Evolutionary conservation across 2,329 filamentous ascomycete genomes (phyloP), one percentile per base, ranked within the genome.

Genomic region (Alternaria triticimaculans): DNA sequence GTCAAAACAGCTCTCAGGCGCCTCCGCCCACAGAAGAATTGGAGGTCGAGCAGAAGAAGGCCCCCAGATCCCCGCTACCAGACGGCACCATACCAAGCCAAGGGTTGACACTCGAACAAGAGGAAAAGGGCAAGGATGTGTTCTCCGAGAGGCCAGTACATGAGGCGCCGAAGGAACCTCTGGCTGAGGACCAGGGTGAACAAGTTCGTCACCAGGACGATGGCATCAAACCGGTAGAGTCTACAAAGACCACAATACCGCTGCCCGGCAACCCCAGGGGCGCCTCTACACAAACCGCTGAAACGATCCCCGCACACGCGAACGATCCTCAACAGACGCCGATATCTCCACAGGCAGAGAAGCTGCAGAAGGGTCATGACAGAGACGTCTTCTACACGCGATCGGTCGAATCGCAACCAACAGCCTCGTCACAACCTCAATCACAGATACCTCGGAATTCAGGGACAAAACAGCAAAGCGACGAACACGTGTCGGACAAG

Each of bases 341-440:
- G 3, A 72, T 72, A 6, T 67, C 70, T 30, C 65, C 68, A 1
- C 49, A 66, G 20, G 65, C 72, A 3, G 64, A 69, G 43, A 76
- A 74, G 63, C 65, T 78, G 57, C 69, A 76, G 60, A 55, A 78
- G 66, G 80, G 81, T 20, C 79, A 84, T 37, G 85, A 85, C 66
- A 80, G 84, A 62, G 87, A 89, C 72, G 84, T 86, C 11, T 89
- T 88, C 75, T 87, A 86, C 68, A 77, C 82, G 21, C 84, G 84
- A 49, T 83, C 86, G 7, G 80, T 78, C 21, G 78, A 82, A 53
- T 80, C 80, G 9, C 82, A 83, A 28, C 79, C 84, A 5, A 81
- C 84, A 5, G 65, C 84, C 9, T 87, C 87, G 4, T 84, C 86
- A 8, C 75, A 87, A 28, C 87, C 88, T 11, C 81, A 82, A 51